Base-by-base conservation (phyloP, 768 basidiomycete genomes). In the Asterophora lycoperdoides region DNA sequence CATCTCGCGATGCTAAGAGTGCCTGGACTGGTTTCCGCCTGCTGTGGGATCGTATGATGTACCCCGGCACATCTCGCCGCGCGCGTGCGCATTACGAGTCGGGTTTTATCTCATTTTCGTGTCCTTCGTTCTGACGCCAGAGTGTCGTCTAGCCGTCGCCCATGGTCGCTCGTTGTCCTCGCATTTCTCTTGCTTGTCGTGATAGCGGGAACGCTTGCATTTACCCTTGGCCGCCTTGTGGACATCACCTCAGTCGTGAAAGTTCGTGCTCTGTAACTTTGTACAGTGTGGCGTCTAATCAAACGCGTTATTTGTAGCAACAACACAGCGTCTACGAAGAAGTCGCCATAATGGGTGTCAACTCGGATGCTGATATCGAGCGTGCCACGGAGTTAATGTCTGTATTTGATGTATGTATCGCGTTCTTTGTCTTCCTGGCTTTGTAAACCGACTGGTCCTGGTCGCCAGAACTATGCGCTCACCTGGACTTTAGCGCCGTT, bases 401-500 rank as follows among this genome's bases (percentile, higher is more conserved):
- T 17, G 54, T 55, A 6, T 72, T 73, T 47, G 59, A 65, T 39
- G 69, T 67, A 20, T 37, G 38, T 43, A 14, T 32, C 17, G 14
- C 13, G 15, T 15, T 8, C 13, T 17, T 23, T 23, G 3, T 23
- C 6, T 23, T 23, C 23, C 23, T 23, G 23, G 23, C 23, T 23
- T 23, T 23, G 23, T n/a, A n/a, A 23, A 23, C 3, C 6, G 23
- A 23, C 23, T 6, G 3, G 6, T 23, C 23, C 6, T 23, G 23
- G 3, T n/a, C 2, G n/a, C 14, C 51, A 74, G 72, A 55, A 66
- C 43, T 67, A 51, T 29, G 45, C 56, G 10, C 45, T 70, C 5
- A 71, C 70, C 11, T 74, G 72, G 71, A 72, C 70, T 5, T 47
- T 74, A 23, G 55, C 68, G 2, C 69, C 71, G 2, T 71, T 68